Evolutionary conservation across 1,284 basidiomycete genomes (phyloP).

Genomic region (Rhodotorula sp.): DNA sequence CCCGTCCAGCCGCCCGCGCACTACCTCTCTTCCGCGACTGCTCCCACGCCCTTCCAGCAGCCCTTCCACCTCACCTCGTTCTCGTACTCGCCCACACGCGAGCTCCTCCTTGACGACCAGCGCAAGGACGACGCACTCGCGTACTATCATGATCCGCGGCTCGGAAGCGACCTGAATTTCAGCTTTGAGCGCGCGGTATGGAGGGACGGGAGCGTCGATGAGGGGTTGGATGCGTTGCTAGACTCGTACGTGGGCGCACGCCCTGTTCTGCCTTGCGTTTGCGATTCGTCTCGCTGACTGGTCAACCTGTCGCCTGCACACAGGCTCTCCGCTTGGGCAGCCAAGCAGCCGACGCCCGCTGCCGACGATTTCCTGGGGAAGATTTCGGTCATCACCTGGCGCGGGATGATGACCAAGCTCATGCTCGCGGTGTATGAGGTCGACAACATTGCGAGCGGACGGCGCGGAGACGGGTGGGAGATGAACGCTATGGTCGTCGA

Average conservation of each 20-base stretch:
- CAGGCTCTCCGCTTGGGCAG: slow-evolving; percentile 62
- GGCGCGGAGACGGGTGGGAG: slow-evolving; percentile 76
- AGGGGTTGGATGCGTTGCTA: slow-evolving; percentile 45
- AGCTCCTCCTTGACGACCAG: slow-evolving; percentile 45
- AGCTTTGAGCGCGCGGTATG: slow-evolving; percentile 63
- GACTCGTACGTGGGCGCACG: slow-evolving; percentile 26
- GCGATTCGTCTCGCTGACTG: not conserved
- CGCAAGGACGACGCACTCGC: slow-evolving; percentile 62
- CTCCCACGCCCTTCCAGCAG: slow-evolving; percentile 60
- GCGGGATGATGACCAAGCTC: slow-evolving; percentile 85
- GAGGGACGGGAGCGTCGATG: slow-evolving; percentile 61
- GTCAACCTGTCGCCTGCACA: slow-evolving; percentile 43
- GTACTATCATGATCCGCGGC: slow-evolving; percentile 67
- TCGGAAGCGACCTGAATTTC: slow-evolving; percentile 51
- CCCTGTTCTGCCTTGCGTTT: too few species aligned
- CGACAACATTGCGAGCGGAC: slow-evolving; percentile 58
- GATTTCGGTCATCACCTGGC: slow-evolving; percentile 70
- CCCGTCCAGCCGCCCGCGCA: slow-evolving; percentile 10
- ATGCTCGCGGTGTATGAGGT: slow-evolving; percentile 38
- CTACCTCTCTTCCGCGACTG: slow-evolving; percentile 11
- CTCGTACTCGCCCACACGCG: slow-evolving; percentile 58
- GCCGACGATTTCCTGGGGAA: slow-evolving; percentile 45
- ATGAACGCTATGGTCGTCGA: slow-evolving; percentile 79
- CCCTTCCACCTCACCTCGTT: slow-evolving; percentile 67
- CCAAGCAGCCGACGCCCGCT: slow-evolving; percentile 54